Base-by-base conservation (phyloP, 2,329 filamentous ascomycete species). In the Talaromyces rugulosus region DNA sequence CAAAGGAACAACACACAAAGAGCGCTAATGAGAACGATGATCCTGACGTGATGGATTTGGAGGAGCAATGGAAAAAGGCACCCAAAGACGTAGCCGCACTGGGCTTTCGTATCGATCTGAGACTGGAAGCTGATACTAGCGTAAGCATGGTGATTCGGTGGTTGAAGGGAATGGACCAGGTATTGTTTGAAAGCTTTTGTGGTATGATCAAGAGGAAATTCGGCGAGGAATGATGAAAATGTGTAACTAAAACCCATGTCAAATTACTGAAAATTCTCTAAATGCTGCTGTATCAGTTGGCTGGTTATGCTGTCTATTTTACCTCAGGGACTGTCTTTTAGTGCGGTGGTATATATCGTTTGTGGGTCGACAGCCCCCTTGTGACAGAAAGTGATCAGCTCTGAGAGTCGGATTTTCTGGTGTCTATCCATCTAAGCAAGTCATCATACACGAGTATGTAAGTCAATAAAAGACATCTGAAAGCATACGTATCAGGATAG, bases 181-280 rank as follows among this genome's bases (percentile, higher is more conserved):
- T 87, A 0, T 71, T 95, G 0, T 96, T 94, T 74, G 90, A 96
- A 76, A 97, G 93, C 72, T 92, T 99, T 65, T 89, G 87, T 63
- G 92, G 91, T 0, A 92, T 93, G 79, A 66, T 96, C 52, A 90
- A 87, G 73, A 80, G 84, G 40, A 84, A 82, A 61, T 28, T 78
- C 8, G 23, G n/a, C 23, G 44, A 47, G 16, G 44, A 47, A 47
- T 47, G 18, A 47, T 47, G 44, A 3, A 18, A 47, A 11, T 47
- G 2, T 47, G 18, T 40, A 8, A n/a, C 12, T 40, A 40, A 5
- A 40, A 1, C 12, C 14, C 36, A n/a, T 14, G 5, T 40, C 36
- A 40, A 14, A 6, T 40, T 16, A 40, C 36, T 40, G n/a, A n/a
- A 40, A 40, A n/a, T n/a, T 9, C 2, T 7, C 11, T 36, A 36